Evolutionary conservation across 2,329 filamentous ascomycete genomes (phyloP), one percentile per base, ranked within the genome.

Genomic region (Alternaria ethzedia): DNA sequence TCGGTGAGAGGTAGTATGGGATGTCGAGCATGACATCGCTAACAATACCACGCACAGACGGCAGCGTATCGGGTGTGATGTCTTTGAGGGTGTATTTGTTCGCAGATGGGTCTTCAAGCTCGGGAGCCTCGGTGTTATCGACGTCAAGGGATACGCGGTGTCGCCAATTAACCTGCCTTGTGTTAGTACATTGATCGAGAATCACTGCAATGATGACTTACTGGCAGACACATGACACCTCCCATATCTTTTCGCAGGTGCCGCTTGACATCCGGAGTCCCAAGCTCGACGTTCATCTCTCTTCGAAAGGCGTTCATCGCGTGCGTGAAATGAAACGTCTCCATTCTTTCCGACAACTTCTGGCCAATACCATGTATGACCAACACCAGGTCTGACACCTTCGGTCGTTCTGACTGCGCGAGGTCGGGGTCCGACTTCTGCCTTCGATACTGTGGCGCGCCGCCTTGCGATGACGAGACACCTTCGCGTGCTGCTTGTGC

Each of bases 11-110:
- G 81, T 98, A 99, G 77, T 97, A 98, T 0, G 96, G 96, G 54
- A 99, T 95, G 77, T 99, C 96, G 54, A 98, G 90, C 93, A 99
- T 97, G 71, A 99, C 93, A 78, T 99, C 96, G 45, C 92, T 96
- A 65, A 99, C 96, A 76, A 99, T 89, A 75, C 91, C 93, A 49
- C 96, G 90, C 9, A 99, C 91, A 1, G 93, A 94, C 0, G 95
- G 94, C 28, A 99, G 92, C 0, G 93, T 96, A 45, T 90, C 88
- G 1, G 94, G 94, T 6, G 97, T 97, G 69, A 99, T 97, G 70
- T 98, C 94, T 70, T 94, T 91, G 13, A 99, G 84, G 0, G 85
- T 84, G 75, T 88, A 93, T 36, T 86, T 82, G 43, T 90, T 90
- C 30, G 88, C 84, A 5, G 86, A 82, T 3, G 86, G 84, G 58